These are phyloP conservation scores for Boletus sp. DNA, from an alignment of 768 basidiomycete species.

Conservation along the genomic window DNA sequence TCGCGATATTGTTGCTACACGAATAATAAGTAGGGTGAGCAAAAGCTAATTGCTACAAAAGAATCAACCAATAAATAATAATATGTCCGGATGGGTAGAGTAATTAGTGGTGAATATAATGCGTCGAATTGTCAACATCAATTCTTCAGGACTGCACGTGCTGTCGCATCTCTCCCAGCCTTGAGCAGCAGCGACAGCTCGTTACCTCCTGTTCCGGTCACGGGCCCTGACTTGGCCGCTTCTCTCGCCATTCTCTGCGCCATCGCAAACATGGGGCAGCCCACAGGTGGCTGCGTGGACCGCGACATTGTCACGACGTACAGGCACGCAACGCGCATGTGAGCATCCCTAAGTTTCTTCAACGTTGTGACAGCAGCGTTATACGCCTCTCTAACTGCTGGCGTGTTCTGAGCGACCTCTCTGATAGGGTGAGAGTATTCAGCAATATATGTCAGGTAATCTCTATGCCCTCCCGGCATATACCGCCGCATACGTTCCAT, in stretches of 20 bases:
- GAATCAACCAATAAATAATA: constrained; percentile 26
- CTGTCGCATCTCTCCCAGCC: constrained; percentile 85
- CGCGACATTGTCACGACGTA: constrained; percentile 87
- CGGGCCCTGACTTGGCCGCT: constrained; percentile 45
- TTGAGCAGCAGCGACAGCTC: constrained; percentile 80
- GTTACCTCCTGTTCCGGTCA: constrained; percentile 88
- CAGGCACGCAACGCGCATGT: constrained; percentile 85
- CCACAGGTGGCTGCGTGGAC: constrained; percentile 44
- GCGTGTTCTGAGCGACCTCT: constrained; percentile 53
- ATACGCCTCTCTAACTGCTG: constrained; percentile 68
- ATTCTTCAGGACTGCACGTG: constrained; percentile 50
- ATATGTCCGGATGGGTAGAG: background rate
- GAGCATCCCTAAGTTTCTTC: constrained; percentile 79
- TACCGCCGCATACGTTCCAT: constrained; percentile 93
- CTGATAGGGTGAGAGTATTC: constrained; percentile 59
- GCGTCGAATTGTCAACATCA: constrained; percentile 2
- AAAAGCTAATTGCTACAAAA: constrained; percentile 28
- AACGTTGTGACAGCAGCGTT: constrained; percentile 74
- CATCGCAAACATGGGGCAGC: constrained; percentile 56
- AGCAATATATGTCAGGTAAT: constrained; percentile 72
- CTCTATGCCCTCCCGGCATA: constrained; percentile 91
- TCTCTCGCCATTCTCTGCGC: constrained; percentile 44
- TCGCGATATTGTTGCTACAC: constrained; percentile 18
- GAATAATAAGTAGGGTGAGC: constrained; percentile 14
- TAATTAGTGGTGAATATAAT: constrained; percentile 15